Evolutionary conservation across 2,329 filamentous ascomycete species (phyloP), one percentile per base, ranked within the genome.

Genomic region (Juglanconis oblonga): DNA sequence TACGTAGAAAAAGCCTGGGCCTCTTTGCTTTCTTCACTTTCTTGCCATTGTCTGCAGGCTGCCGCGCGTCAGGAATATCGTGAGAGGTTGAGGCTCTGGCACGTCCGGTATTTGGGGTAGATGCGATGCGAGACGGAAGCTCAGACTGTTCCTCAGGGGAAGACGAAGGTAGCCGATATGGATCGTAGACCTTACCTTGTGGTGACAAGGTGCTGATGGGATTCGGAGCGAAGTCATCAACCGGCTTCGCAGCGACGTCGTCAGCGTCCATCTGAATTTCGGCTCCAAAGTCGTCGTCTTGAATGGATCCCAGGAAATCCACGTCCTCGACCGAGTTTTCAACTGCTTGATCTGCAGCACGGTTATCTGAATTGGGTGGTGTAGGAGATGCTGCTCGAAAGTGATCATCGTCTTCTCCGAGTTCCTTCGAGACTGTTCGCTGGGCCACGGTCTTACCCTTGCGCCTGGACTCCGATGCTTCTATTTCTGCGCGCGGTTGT

Each of bases 141-240:
- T n/a, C 38, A 13, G 24, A 17, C 3, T 13, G 6, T 17, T 51
- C 45, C 24, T 47, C 58, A 32, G 48, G 47, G 8, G 58, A 61
- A 17, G 58, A 61, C n/a, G 61, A 57, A 32, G 47, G 61, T 4
- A 58, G 49, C 0, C 14, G 54, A 35, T 58, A 61, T 9, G 51
- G 58, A 17, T 63, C 58, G 11, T 35, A 33, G n/a, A n/a, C 6
- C 5, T 11, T 51, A 11, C n/a, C 36, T 11, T 42, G 4, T 4
- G 17, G 33, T 14, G 29, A 14, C 3, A 11, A 24, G 3, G 29
- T 11, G 5, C 24, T 24, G 29, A 24, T n/a, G 47, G 17, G 4
- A 35, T 13, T 13, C 29, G 32, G 7, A 32, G 14, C 42, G 9
- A 33, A 7, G 31, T 35, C 24, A 11, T 35, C 9, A 9, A 32